These are phyloP conservation scores for Vaccinium darrowii DNA, from an alignment of 148 eudicot genomes.

Conservation along the genomic window DNA sequence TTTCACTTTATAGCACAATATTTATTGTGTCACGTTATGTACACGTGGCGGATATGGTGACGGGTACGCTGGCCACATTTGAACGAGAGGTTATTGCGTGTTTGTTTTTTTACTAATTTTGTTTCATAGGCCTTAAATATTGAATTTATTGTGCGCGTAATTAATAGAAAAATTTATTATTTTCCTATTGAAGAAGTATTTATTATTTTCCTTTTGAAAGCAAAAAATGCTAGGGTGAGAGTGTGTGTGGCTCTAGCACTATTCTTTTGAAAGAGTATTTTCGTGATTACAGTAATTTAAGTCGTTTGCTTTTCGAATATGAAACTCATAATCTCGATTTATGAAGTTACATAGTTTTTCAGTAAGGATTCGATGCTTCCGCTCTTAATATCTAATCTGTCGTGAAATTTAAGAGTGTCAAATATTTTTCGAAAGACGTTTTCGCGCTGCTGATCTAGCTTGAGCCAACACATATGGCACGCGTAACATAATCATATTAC, in stretches of 20 bases:
- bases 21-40: not conserved
- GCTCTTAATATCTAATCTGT: not conserved
- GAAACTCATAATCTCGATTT: not conserved
- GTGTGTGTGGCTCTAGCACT: no score
- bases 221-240: no score
- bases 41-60: slow-evolving; percentile 6
- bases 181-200: no score
- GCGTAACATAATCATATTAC: not conserved
- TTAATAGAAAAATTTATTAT: no score
- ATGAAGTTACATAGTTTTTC: no score
- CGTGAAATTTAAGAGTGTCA: not conserved
- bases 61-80: not conserved
- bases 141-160: not conserved
- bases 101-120: no score
- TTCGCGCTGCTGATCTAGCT: not conserved
- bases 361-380: not conserved
- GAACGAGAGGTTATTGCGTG: not conserved
- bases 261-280: no score
- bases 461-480: not conserved
- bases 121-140: not conserved
- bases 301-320: no score
- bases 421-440: not conserved
- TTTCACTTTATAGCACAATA: not conserved
- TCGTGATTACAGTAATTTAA: no score
- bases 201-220: no score